A percentile compares a stretch with the other conserved stretches of the same genome.
These are phyloP conservation scores for Ilyonectria destructans DNA, from an alignment of 2,329 filamentous ascomycete species.

Conservation along the genomic window DNA sequence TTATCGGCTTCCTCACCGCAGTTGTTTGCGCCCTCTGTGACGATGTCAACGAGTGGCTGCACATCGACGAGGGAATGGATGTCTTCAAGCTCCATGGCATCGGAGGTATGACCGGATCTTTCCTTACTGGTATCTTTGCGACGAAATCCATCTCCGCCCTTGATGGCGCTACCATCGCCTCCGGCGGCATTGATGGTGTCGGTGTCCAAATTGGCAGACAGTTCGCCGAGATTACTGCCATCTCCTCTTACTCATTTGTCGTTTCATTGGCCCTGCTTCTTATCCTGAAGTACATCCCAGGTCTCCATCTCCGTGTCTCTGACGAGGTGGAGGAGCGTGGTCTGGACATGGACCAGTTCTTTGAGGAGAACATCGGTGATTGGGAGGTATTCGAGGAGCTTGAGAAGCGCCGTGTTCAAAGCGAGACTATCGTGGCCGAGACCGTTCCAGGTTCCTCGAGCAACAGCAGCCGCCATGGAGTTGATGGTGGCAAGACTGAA, in stretches of 20 bases:
- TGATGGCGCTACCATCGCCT: slow-evolving; percentile 61
- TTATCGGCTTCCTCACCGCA: slow-evolving; percentile 68
- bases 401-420: slow-evolving; percentile 8
- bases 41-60: slow-evolving; percentile 65
- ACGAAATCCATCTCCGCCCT: slow-evolving; percentile 64
- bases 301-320: slow-evolving; percentile 31
- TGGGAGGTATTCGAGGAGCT: slow-evolving; percentile 34
- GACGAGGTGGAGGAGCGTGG: slow-evolving; percentile 36
- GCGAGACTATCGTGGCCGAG: slow-evolving; percentile 17
- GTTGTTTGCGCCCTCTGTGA: slow-evolving; percentile 63
- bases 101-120: slow-evolving; percentile 70
- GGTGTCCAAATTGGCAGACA: slow-evolving; percentile 33
- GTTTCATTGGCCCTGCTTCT: slow-evolving; percentile 26
- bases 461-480: slow-evolving; percentile 20
- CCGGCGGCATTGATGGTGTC: slow-evolving; percentile 33
- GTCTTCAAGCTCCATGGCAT: slow-evolving; percentile 74
- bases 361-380: slow-evolving; percentile 36
- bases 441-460: slow-evolving; percentile 19
- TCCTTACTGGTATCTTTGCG: slow-evolving; percentile 73
- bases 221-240: slow-evolving; percentile 36
- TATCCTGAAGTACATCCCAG: slow-evolving; percentile 36
- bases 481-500: slow-evolving; percentile 22
- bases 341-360: slow-evolving; percentile 34
- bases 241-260: slow-evolving; percentile 33
- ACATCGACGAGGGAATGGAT: slow-evolving; percentile 72